Evolutionary conservation across 345 rosid genomes (phyloP).

Genomic region (Alliaria petiolata): DNA sequence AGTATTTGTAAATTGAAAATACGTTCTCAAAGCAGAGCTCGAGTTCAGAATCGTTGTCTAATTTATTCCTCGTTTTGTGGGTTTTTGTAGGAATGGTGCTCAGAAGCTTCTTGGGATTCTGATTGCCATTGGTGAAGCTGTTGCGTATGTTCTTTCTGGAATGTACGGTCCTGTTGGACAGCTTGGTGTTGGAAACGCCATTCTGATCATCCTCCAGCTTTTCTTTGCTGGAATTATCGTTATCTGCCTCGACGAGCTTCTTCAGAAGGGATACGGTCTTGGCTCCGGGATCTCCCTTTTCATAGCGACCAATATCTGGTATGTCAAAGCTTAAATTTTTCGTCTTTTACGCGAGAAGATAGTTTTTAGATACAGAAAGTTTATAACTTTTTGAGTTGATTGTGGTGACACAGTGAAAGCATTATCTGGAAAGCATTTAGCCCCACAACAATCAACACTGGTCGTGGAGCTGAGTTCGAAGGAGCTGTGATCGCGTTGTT

Average conservation of each 20-base stretch:
- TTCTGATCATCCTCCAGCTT: slow-evolving; percentile 31
- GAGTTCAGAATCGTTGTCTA: neutral
- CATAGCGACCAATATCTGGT: slow-evolving; percentile 74
- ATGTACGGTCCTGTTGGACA: slow-evolving; percentile 66
- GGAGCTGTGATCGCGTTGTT: slow-evolving; percentile 75
- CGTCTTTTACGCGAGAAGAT: neutral
- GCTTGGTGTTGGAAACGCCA: slow-evolving; percentile 64
- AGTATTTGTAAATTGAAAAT: slow-evolving; percentile 7
- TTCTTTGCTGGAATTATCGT: slow-evolving; percentile 59
- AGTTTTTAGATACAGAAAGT: neutral
- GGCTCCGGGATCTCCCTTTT: slow-evolving; percentile 73
- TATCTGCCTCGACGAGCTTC: slow-evolving; percentile 63
- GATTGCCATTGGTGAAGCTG: slow-evolving; percentile 66
- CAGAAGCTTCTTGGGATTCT: slow-evolving; percentile 68
- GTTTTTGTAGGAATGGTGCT: slow-evolving; percentile 54
- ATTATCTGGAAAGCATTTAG: slow-evolving; percentile 78
- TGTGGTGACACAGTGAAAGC: slow-evolving; percentile 45
- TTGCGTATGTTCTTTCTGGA: slow-evolving; percentile 59
- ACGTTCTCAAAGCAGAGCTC: neutral
- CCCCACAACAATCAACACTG: slow-evolving; percentile 70
- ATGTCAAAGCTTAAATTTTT: slow-evolving; percentile 1
- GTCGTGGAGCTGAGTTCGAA: slow-evolving; percentile 74
- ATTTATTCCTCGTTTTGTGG: neutral
- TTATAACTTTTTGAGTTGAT: neutral
- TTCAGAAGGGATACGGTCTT: slow-evolving; percentile 61